Conservation (phyloP, 2,329 filamentous ascomycete genomes). For the Drechslerella coelobrocha region DNA sequence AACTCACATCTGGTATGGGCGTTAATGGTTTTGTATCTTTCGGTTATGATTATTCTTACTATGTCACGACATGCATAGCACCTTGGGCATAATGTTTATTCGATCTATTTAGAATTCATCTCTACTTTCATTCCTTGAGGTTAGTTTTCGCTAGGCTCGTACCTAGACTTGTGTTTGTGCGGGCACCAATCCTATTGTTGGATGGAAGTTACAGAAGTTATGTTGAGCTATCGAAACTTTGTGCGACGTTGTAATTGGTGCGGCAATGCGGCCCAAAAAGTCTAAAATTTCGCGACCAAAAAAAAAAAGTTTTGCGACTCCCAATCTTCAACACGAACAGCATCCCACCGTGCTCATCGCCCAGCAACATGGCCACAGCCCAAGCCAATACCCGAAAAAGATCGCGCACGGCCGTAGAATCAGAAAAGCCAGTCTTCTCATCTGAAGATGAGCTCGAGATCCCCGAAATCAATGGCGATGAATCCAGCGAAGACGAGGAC, state of each 20-base stretch:
- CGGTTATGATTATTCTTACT: not conserved
- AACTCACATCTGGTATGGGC: not conserved
- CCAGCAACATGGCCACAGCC: slow-evolving; percentile 29
- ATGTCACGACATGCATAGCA: not conserved
- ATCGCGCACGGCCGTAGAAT: slow-evolving; percentile 36
- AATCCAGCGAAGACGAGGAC: slow-evolving; percentile 60
- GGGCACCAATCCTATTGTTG: too few relatives aligned
- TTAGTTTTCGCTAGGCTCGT: too few relatives aligned
- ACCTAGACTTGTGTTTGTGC: too few relatives aligned
- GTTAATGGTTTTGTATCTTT: slow-evolving; percentile 6
- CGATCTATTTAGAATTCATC: not conserved
- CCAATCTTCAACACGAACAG: slow-evolving; percentile 26
- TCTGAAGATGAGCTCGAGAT: slow-evolving; percentile 50
- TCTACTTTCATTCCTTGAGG: not conserved
- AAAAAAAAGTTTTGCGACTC: slow-evolving; percentile 48
- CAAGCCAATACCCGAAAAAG: slow-evolving; percentile 31
- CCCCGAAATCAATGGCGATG: slow-evolving; percentile 58
- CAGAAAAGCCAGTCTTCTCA: slow-evolving; percentile 33
- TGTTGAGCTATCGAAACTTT: slow-evolving; percentile 13
- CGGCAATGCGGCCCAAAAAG: slow-evolving; percentile 49
- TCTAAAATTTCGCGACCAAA: slow-evolving; percentile 37
- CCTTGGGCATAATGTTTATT: not conserved
- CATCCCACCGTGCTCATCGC: slow-evolving; percentile 16
- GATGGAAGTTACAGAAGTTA: not conserved
- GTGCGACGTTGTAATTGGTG: slow-evolving; percentile 14